phyloP scores from a whole-genome alignment of 768 basidiomycete genomes.

The Mycena rebaudengoi region DNA sequence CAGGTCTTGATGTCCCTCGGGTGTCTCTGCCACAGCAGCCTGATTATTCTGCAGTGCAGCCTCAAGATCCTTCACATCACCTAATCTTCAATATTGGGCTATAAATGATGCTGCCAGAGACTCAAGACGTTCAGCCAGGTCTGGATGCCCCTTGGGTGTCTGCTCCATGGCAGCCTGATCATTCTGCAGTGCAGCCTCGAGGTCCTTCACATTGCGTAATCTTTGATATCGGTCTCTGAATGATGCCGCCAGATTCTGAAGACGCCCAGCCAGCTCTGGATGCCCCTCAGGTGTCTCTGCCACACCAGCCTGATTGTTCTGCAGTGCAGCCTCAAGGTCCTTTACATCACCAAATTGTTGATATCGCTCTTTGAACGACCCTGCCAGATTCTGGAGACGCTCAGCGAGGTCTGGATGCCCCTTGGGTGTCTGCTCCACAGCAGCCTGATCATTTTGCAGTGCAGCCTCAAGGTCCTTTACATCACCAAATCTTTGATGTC shows the following conservation, averaged over 20 bases:
- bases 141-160: conserved; percentile 17
- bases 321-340: too few relatives aligned
- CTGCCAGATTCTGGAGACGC: too few relatives aligned
- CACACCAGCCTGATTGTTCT: too few relatives aligned
- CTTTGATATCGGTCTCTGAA: conserved; percentile 7
- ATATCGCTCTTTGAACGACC: too few relatives aligned
- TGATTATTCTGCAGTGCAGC: conserved; percentile 8
- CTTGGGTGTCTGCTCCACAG: too few relatives aligned
- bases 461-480: too few relatives aligned
- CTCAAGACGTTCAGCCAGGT: conserved; percentile 4
- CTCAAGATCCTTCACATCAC: conserved; percentile 29
- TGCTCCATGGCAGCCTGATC: conserved; percentile 5
- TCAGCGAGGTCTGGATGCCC: too few relatives aligned
- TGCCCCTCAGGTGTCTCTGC: too few relatives aligned
- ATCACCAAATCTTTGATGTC: too few relatives aligned
- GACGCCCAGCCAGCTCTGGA: neutral
- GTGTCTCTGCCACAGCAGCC: conserved; percentile 6
- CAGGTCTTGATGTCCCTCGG: conserved; percentile 1
- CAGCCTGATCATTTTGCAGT: too few relatives aligned
- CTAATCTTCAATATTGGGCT: neutral
- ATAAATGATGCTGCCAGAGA: conserved; percentile 5
- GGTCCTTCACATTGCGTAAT: conserved; percentile 22
- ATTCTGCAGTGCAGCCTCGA: conserved; percentile 22
- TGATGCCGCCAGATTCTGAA: neutral
- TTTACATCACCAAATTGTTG: too few relatives aligned